phyloP scores from a whole-genome alignment of 768 basidiomycete genomes.

The Trametes sanguinea region DNA sequence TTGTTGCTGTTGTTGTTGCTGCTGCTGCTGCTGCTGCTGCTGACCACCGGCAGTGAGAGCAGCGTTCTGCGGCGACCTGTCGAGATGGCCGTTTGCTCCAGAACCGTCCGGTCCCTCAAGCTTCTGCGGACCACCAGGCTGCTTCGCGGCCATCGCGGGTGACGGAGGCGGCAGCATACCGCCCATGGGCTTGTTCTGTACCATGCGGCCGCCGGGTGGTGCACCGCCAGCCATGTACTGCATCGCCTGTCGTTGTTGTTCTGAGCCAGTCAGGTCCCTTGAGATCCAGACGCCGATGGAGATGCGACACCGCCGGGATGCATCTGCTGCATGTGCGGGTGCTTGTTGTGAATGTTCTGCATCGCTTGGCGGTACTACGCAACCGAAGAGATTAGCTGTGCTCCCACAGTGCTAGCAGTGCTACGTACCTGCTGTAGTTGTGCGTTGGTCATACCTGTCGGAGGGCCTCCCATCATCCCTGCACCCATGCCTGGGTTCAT shows the following conservation, averaged over 20 bases:
- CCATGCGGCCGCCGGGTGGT: conserved; percentile 32
- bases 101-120: conserved; percentile 12
- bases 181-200: conserved; percentile 39
- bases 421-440: conserved; percentile 37
- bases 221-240: conserved; percentile 35
- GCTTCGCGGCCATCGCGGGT: conserved; percentile 40
- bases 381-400: not conserved
- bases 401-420: not conserved
- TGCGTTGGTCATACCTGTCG: conserved; percentile 37
- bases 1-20: conserved; percentile 7
- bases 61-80: conserved; percentile 29
- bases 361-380: conserved; percentile 42
- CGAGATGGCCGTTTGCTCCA: conserved; percentile 20
- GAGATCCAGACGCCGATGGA: conserved; percentile 37
- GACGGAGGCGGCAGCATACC: conserved; percentile 58
- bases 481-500: conserved; percentile 36
- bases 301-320: conserved; percentile 42
- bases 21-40: conserved; percentile 9
- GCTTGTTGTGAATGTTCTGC: conserved; percentile 41
- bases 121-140: conserved; percentile 15
- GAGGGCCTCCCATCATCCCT: conserved; percentile 41
- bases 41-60: conserved; percentile 19
- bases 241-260: conserved; percentile 33
- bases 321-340: conserved; percentile 24
- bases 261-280: conserved; percentile 41